Evolutionary conservation across 202 grass and related monocot genomes (phyloP).

Genomic region (Eragrostis tef): DNA sequence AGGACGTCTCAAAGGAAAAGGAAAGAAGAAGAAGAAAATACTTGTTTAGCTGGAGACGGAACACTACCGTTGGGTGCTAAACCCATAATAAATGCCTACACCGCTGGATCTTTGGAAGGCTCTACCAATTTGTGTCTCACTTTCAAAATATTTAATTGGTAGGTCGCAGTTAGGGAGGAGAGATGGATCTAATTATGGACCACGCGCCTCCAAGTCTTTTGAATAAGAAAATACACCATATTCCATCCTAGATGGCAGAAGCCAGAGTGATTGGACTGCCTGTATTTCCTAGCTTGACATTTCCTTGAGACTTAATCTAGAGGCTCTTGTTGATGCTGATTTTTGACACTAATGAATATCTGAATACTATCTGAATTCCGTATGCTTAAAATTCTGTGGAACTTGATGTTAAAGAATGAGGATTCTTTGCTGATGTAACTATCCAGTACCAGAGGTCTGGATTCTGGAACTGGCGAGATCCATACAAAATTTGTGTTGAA

Average conservation of each 20-base stretch:
- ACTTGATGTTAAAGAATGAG: slow-evolving; percentile 2
- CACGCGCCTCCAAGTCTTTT: background rate
- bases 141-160: slow-evolving; percentile 25
- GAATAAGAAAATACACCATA: background rate
- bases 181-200: background rate
- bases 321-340: background rate
- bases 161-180: slow-evolving; percentile 13
- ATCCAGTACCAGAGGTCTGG: background rate
- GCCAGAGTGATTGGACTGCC: background rate
- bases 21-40: background rate
- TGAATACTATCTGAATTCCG: slow-evolving; percentile 21
- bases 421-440: background rate
- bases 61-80: slow-evolving; percentile 28
- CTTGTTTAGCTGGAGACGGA: background rate
- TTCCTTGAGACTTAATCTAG: slow-evolving; percentile 11
- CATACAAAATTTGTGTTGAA: background rate
- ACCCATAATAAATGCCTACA: slow-evolving; percentile 28
- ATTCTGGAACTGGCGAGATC: background rate
- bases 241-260: background rate
- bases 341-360: background rate
- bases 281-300: slow-evolving; percentile 7
- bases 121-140: slow-evolving; percentile 3
- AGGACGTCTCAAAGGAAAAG: background rate
- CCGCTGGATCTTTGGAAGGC: background rate
- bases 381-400: slow-evolving; percentile 12